Percentiles rank a stretch among this genome's conserved stretches.
Conservation (phyloP, 441 rosid genomes). For the Gossypium schwendimanii region DNA sequence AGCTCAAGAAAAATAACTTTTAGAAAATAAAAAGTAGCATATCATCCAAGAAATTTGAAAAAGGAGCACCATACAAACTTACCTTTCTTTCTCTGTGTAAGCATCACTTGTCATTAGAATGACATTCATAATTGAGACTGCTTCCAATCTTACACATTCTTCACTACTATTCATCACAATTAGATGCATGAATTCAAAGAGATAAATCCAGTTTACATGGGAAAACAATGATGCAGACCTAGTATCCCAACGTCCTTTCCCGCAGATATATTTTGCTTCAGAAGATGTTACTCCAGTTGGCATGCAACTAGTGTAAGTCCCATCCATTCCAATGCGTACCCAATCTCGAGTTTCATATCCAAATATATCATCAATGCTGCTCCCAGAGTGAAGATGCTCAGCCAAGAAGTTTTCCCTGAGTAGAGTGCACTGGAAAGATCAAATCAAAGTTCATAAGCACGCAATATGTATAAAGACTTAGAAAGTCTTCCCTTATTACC, state of each 20-base stretch:
- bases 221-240: slow-evolving; percentile 28
- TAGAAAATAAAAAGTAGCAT: slow-evolving; percentile 10
- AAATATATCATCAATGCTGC: slow-evolving; percentile 20
- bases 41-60: background rate
- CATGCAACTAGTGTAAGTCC: slow-evolving; percentile 16
- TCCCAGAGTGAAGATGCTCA: slow-evolving; percentile 36
- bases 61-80: slow-evolving; percentile 20
- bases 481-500: background rate
- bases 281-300: slow-evolving; percentile 16
- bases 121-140: slow-evolving; percentile 70
- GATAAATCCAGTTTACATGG: slow-evolving; percentile 49
- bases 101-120: slow-evolving; percentile 59
- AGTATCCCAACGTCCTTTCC: slow-evolving; percentile 21
- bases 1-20: slow-evolving; percentile 19
- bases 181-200: slow-evolving; percentile 48
- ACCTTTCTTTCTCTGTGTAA: slow-evolving; percentile 61
- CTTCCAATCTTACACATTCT: slow-evolving; percentile 53
- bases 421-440: slow-evolving; percentile 88
- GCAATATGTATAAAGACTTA: slow-evolving; percentile 6
- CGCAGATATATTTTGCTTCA: slow-evolving; percentile 24
- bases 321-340: slow-evolving; percentile 22
- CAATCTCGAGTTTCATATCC: slow-evolving; percentile 23
- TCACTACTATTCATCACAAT: slow-evolving; percentile 43
- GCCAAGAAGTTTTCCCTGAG: slow-evolving; percentile 74
- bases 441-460: slow-evolving; percentile 79